phyloP scores from a whole-genome alignment of 345 rosid genomes.

The Eucalyptus cloeziana region DNA sequence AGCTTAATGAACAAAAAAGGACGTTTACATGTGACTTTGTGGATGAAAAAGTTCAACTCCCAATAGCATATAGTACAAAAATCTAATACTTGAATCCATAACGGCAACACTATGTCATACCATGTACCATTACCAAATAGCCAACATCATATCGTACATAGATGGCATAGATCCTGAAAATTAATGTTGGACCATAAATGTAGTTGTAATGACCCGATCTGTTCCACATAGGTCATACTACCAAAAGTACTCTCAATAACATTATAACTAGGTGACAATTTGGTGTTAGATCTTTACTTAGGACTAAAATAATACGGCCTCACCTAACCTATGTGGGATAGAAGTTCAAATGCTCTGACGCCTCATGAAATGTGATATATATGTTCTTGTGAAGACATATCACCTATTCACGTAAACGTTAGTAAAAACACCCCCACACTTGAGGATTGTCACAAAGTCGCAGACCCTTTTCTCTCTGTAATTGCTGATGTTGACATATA shows the following conservation, averaged over 20 bases:
- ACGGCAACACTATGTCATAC: neutral
- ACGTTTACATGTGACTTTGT: too few species aligned
- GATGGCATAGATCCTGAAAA: neutral
- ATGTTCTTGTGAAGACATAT: too few species aligned
- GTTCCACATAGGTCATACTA: neutral
- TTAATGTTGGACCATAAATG: neutral
- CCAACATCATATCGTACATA: neutral
- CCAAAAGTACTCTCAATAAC: neutral
- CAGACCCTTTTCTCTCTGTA: neutral
- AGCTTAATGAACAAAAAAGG: too few species aligned
- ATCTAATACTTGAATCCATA: neutral
- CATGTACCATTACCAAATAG: neutral
- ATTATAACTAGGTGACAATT: neutral
- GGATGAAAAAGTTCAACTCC: neutral
- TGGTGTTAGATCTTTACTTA: neutral
- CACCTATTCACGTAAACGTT: too few species aligned
- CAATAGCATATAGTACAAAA: neutral
- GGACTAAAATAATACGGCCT: too few species aligned
- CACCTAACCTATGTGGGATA: too few species aligned
- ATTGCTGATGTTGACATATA: constrained; percentile 30
- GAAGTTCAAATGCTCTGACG: too few species aligned
- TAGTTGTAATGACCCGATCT: neutral
- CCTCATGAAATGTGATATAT: too few species aligned
- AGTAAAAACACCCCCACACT: neutral
- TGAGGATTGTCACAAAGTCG: neutral